phyloP scores from a whole-genome alignment of 768 basidiomycete genomes.

The Termitomyces sp. region DNA sequence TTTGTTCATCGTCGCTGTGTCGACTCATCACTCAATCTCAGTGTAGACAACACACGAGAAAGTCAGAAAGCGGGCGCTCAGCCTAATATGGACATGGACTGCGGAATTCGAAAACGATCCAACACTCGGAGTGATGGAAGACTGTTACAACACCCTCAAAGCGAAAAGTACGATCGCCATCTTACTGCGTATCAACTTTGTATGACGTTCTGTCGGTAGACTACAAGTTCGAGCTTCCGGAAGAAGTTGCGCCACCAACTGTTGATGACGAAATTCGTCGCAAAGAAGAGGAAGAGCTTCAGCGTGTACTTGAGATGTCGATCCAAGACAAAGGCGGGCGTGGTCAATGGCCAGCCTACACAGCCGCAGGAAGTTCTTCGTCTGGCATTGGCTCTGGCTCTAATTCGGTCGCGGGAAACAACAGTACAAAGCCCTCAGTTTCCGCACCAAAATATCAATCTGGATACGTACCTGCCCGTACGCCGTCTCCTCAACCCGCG shows the following conservation, averaged over 20 bases:
- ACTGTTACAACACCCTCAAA: constrained; percentile 77
- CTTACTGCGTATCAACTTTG: neutral
- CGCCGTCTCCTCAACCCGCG: constrained; percentile 31
- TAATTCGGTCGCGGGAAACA: constrained; percentile 12
- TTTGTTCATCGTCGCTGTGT: neutral
- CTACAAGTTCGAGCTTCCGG: constrained; percentile 60
- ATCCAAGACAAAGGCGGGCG: constrained; percentile 88
- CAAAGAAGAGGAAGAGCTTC: constrained; percentile 91
- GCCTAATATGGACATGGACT: constrained; percentile 77
- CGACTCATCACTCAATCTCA: neutral
- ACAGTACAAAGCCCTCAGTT: constrained; percentile 12
- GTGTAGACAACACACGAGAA: constrained; percentile 83
- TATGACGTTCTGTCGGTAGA: constrained; percentile 31
- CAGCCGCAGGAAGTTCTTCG: constrained; percentile 21
- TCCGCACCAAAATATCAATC: constrained; percentile 35
- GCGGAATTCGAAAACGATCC: constrained; percentile 77
- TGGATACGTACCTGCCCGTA: constrained; percentile 55
- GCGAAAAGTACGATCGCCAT: constrained; percentile 58
- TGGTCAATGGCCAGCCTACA: constrained; percentile 42
- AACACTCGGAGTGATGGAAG: constrained; percentile 84
- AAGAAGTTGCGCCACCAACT: constrained; percentile 60
- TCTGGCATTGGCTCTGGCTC: constrained; percentile 18
- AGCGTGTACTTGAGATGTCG: constrained; percentile 89
- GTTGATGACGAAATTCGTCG: constrained; percentile 78
- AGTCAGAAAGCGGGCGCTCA: constrained; percentile 72